Evolutionary conservation across 768 basidiomycete genomes (phyloP), one percentile per base, ranked within the genome.

Genomic region (Auricularia sp.): DNA sequence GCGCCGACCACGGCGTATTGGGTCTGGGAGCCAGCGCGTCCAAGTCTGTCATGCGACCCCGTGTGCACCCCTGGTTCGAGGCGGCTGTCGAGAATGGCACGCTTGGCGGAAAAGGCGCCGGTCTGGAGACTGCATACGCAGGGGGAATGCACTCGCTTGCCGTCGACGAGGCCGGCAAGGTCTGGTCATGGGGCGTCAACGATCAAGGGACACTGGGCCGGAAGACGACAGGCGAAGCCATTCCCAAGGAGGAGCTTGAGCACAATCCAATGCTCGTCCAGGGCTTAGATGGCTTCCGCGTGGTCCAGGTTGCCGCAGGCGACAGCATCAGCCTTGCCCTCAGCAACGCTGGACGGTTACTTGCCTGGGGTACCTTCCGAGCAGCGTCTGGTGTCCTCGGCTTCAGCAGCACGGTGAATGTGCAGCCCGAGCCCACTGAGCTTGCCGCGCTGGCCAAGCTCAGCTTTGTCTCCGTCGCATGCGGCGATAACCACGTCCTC

Each of bases 1-100:
- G 88, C 8, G 94, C 94, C 35, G 94, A 96, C 75, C 93, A 94
- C 77, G 96, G 94, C 39, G 75, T 89, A 96, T 33, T 21, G 56
- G 8, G 11, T 59, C 4, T 21, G 56, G 33, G 33, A 21, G 56
- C 33, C 8, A 10, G 56, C 33, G 21, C 5, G 18, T 18, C 6
- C 11, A 13, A 18, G 18, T 51, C 47, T 21, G 33, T 59, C 56
- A 33, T 29, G 6, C 56, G 56, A 7, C 56, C 56, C 16, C 56
- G 56, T 10, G 14, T 59, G 8, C 56, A 59, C 56, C 24, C 56
- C 14, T 59, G 56, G 56, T 59, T 59, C 56, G 56, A 59, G 18
- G 24, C 6, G 34, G 29, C 21, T 3, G 56, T 79, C 39, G 69
- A 73, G 39, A 70, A 74, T 54, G 76, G 75, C 1, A 73, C 74